Evolutionary conservation across 176 grass and related monocot genomes (phyloP), one percentile per base, ranked within the genome.

Genomic region (Secale cereale): DNA sequence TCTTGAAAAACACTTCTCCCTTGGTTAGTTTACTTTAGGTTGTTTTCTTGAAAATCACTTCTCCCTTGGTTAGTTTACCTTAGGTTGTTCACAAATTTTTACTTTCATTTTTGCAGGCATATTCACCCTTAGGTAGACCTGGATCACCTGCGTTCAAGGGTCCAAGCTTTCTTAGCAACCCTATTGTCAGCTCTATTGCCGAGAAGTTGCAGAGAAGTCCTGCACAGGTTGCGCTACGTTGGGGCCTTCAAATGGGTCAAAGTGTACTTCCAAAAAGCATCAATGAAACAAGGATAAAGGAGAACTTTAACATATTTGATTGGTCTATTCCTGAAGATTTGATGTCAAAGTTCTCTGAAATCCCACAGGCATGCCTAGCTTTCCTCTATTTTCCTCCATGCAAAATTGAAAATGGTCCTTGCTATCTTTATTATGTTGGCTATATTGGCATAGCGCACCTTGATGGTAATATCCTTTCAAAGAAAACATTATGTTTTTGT

Each of bases 271-370:
- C 93, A 61, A 95, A 95, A 84, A 95, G 91, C 56, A 83, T 72
- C 2, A 91, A 57, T 28, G 88, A 93, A 23, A 41, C 73, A 84
- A 92, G 91, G 81, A 92, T 95, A 54, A 95, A 89, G 61, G 80
- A 91, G 74, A 95, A 93, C 64, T 57, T 89, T 54, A 78, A 93
- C 50, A 25, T 93, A 54, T 91, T 77, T 83, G 88, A 83, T 79
- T 95, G 94, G 94, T 89, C 81, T 70, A 95, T 95, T 84, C 88
- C 91, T 33, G 86, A 95, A 10, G 88, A 91, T 5, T 76, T 95
- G 45, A 65, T 89, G 60, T 52, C 25, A 0, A 78, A 91, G 70
- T 87, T 95, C 59, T 89, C 77, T 39, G 85, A 86, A 83, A 95
- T 91, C 56, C 16, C 90, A 74, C 82, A 90, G 91, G 88, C 26